Evolutionary conservation across 345 rosid species (phyloP), one percentile per base, ranked within the genome.

Genomic region (Eucalyptus sideroxylon): DNA sequence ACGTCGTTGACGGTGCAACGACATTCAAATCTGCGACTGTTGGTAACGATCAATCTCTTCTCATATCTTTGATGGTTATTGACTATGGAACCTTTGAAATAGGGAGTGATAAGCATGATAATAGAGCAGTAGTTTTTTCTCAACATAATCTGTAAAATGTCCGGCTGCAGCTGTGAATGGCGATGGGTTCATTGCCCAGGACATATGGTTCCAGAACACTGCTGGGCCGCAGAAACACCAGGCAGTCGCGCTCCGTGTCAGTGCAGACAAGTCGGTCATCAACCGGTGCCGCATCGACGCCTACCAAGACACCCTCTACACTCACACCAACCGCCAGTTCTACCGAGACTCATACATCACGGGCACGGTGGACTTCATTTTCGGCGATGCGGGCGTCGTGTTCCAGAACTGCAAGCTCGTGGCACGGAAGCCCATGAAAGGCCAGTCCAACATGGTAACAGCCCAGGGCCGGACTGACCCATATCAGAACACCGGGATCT

Each of bases 171-270:
- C 98, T 10, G 98, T 95, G 4, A 93, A 93, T 26, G 99, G 98
- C 12, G 94, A 97, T 65, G 99, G 98, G n/a, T 97, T 97, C 67
- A 96, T 97, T 77, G 99, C 98, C 23, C 97, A 97, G 88, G 99
- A 95, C 93, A 91, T 96, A 49, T 91, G 97, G 91, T 94, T 97
- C 90, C 97, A 95, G 90, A 96, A 96, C 92, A 96, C 95, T 31
- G 99, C 98, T 2, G 98, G 98, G 19, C 94, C 98, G 16, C 72
- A 92, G 42, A 95, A 96, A 90, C 98, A 97, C 87, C 99, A 96
- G 50, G 99, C 99, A 0, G 99, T 97, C 34, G 99, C 96, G 12
- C 96, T 97, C 50, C 97, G 98, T 1, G 95, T 97, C 5, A 95
- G 97, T 2, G 99, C 96, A 0, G 99, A 97, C 88, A 97, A 95